Base-by-base conservation (phyloP, 208 protist species). In the Trypanosoma avium region DNA sequence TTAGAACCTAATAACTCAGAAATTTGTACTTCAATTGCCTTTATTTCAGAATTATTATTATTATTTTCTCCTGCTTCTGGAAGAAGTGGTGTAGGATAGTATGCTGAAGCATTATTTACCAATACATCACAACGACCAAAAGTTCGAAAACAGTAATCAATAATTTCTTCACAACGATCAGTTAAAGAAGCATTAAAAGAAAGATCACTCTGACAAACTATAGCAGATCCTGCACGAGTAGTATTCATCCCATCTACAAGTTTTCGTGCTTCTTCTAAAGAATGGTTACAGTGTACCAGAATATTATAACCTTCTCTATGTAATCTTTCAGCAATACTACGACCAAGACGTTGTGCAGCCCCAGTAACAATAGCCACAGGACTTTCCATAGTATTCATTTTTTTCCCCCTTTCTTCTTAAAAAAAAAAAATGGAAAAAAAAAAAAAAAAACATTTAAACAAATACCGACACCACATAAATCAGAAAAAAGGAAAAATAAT, bases 21-120 rank as follows among this genome's bases (percentile, higher is more conserved):
- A 2, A 68, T 54, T 2, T 74, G 65, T 12, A 52, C 50, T 48
- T 83, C 79, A 38, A 59, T 52, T 1, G 53, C 24, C 49, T 50
- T 26, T 29, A 30, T 4, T 15, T 56, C 15, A 40, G 24, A 33
- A 22, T 52, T 61, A 6, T 24, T 64, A 19, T 27, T 42, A 4
- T 24, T 64, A 19, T 27, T 42, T 10, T 17, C 48, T 3, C 62
- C 50, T 12, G 26, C 46, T 4, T 45, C 17, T 22, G 54, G 49
- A 24, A 85, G 32, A 35, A 94, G 70, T 33, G 83, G 82, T 0
- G 84, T 89, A 21, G 87, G 79, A 48, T 79, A 85, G 55, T 82
- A 94, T 6, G 84, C 74, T 1, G 87, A 94, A 45, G 87, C 87
- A 62, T 89, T 94, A 73, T 94, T 94, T n/a, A 94, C 84, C 32